Conservation (phyloP, 495 filamentous ascomycete species). For the Aspergillus panamensis region DNA sequence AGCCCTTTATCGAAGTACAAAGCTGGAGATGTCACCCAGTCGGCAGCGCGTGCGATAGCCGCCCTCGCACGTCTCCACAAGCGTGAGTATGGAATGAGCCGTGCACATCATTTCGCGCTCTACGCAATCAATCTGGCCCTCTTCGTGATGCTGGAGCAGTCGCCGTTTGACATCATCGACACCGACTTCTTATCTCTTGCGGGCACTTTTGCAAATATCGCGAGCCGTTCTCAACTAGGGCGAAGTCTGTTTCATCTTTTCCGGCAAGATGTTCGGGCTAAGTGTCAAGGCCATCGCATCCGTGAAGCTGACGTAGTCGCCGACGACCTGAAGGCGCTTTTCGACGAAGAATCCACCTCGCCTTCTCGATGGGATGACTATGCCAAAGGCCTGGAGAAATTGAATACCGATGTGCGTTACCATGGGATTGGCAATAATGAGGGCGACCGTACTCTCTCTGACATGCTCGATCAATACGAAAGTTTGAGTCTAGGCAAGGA, state of each 20-base stretch:
- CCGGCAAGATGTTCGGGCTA: slow-evolving; percentile 33
- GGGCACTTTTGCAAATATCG: slow-evolving; percentile 37
- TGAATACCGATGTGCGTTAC: slow-evolving; percentile 36
- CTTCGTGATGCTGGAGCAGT: slow-evolving; percentile 37
- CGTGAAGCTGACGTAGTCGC: slow-evolving; percentile 23
- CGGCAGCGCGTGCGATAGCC: slow-evolving; percentile 36
- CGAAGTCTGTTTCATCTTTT: slow-evolving; percentile 44
- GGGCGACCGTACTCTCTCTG: slow-evolving; percentile 26
- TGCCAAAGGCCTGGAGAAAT: slow-evolving; percentile 38
- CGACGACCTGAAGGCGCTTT: slow-evolving; percentile 38
- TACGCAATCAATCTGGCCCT: slow-evolving; percentile 46
- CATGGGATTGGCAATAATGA: slow-evolving; percentile 25
- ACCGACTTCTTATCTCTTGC: slow-evolving; percentile 37
- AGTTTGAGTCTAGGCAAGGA: slow-evolving; percentile 42
- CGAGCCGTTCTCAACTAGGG: slow-evolving; percentile 38
- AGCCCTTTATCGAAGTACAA: slow-evolving; percentile 29
- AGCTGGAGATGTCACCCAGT: slow-evolving; percentile 21
- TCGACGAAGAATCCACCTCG: slow-evolving; percentile 31
- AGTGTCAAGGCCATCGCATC: slow-evolving; percentile 32
- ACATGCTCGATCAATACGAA: slow-evolving; percentile 46
- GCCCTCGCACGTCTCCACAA: slow-evolving; percentile 33
- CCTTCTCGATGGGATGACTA: slow-evolving; percentile 33
- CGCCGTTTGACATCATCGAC: slow-evolving; percentile 38
- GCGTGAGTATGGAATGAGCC: slow-evolving; percentile 37
- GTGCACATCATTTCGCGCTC: slow-evolving; percentile 43